Percentiles rank a stretch among this genome's conserved stretches.
Evolutionary conservation across 2,329 filamentous ascomycete species (phyloP).

Genomic region (Aphanocladium album): DNA sequence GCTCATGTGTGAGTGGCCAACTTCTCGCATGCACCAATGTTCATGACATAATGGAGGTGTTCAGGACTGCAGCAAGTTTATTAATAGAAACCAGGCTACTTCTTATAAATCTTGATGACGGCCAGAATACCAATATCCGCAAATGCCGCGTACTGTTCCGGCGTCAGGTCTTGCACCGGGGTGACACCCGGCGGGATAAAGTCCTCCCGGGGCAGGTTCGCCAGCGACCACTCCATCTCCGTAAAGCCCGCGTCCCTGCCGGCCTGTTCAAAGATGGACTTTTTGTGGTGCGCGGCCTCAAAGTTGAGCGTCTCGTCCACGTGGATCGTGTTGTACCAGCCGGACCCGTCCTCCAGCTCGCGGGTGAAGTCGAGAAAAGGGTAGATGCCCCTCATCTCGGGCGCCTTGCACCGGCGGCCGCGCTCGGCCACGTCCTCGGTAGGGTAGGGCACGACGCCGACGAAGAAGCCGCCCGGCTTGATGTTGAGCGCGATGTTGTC

Average conservation of each 20-base stretch:
- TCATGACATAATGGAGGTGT: too few species aligned
- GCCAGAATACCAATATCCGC: background rate
- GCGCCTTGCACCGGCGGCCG: background rate
- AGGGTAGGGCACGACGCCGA: background rate
- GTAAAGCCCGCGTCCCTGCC: background rate
- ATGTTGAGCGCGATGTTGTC: slow-evolving; percentile 8
- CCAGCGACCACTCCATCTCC: background rate
- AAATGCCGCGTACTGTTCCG: background rate
- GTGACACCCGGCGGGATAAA: background rate
- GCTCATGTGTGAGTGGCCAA: too few species aligned
- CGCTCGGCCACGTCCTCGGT: background rate
- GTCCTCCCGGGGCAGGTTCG: background rate
- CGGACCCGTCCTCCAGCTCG: slow-evolving; percentile 5
- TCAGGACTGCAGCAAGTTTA: too few species aligned
- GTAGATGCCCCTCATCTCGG: background rate
- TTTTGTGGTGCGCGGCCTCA: background rate
- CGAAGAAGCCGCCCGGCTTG: slow-evolving; percentile 10
- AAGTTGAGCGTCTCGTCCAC: slow-evolving; percentile 1
- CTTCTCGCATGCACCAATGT: too few species aligned
- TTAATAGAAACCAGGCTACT: background rate
- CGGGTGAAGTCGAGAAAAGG: background rate
- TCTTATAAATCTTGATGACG: slow-evolving; percentile 3
- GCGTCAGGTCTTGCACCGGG: background rate
- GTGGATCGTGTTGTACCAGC: background rate
- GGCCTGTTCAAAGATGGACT: slow-evolving; percentile 1